Evolutionary conservation across 768 basidiomycete genomes (phyloP).

Genomic region (Saitozyma podzolica): DNA sequence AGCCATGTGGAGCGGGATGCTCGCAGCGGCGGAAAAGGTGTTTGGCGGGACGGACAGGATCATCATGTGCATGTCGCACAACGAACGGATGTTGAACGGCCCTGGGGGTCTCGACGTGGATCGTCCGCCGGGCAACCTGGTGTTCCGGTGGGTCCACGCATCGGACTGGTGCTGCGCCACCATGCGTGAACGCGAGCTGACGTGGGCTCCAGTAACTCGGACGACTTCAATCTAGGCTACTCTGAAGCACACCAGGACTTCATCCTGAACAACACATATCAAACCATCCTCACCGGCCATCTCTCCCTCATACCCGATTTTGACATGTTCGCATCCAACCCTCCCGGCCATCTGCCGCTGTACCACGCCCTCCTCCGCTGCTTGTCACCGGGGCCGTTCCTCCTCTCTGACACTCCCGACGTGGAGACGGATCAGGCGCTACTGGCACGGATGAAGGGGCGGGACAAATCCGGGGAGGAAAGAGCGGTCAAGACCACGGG

Average conservation of each 20-base stretch:
- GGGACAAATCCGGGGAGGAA: conserved; percentile 1
- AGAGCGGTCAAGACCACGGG: conserved; percentile 19
- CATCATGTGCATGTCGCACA: conserved; percentile 46
- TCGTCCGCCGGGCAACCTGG: conserved; percentile 21
- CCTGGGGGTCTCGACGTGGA: conserved; percentile 32
- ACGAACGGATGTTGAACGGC: conserved; percentile 43
- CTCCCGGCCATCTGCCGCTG: conserved; percentile 11
- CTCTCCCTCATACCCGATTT: conserved; percentile 35
- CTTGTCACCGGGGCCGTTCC: conserved; percentile 29
- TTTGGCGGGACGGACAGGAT: conserved; percentile 25
- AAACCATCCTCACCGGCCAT: conserved; percentile 34
- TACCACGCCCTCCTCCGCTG: conserved; percentile 39
- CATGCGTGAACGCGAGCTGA: not conserved
- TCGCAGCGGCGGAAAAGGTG: conserved; percentile 24
- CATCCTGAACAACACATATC: conserved; percentile 29
- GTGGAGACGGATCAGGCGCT: conserved; percentile 16
- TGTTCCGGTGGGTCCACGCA: conserved; percentile 29
- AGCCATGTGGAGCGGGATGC: conserved; percentile 38
- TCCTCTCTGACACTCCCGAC: conserved; percentile 32
- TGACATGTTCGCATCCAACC: conserved; percentile 42
- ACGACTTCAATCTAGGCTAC: conserved; percentile 34
- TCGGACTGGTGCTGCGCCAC: not conserved
- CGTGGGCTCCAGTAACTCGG: conserved; percentile 26
- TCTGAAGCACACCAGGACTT: conserved; percentile 24
- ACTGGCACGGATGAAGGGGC: conserved; percentile 3